A percentile compares a stretch with the other conserved stretches of the same genome.
These are phyloP conservation scores for Plectranthus barbatus DNA, from an alignment of 257 asterid species.

Conservation along the genomic window DNA sequence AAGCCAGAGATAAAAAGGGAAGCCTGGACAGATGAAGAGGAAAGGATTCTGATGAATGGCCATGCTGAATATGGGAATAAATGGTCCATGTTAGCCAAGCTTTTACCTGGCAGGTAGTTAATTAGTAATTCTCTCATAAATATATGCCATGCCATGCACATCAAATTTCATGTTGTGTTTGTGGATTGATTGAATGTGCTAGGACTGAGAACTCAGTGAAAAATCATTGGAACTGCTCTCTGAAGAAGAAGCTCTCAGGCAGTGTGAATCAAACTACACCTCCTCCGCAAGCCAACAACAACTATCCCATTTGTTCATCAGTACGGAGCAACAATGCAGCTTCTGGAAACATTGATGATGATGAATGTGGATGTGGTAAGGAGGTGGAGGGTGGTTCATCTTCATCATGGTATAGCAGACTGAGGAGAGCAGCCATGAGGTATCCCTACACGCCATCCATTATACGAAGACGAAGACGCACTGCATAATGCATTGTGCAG, in stretches of 20 bases:
- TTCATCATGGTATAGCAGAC: too few species aligned
- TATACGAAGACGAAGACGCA: slow-evolving; percentile 34
- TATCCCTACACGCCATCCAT: slow-evolving; percentile 28
- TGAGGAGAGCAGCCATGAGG: slow-evolving; percentile 28
- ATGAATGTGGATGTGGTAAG: too few species aligned
- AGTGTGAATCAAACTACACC: not conserved
- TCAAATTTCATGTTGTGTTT: too few species aligned
- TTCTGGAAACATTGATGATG: too few species aligned
- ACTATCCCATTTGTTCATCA: too few species aligned
- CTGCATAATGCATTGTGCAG: too few species aligned
- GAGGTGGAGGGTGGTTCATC: too few species aligned
- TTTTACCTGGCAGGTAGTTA: slow-evolving; percentile 55
- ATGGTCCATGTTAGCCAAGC: slow-evolving; percentile 52
- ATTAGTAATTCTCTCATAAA: too few species aligned
- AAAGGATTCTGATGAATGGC: slow-evolving; percentile 27
- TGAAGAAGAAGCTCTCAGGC: slow-evolving; percentile 26
- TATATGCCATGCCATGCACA: too few species aligned
- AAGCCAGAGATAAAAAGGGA: slow-evolving; percentile 42
- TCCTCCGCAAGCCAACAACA: too few species aligned
- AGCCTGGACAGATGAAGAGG: slow-evolving; percentile 52
- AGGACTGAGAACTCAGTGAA: slow-evolving; percentile 57
- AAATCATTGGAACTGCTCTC: slow-evolving; percentile 56
- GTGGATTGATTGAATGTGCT: not conserved
- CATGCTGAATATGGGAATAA: slow-evolving; percentile 42
- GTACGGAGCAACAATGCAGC: not conserved